Evolutionary conservation across 257 asterid genomes (phyloP).

Genomic region (Jasminum sambac): DNA sequence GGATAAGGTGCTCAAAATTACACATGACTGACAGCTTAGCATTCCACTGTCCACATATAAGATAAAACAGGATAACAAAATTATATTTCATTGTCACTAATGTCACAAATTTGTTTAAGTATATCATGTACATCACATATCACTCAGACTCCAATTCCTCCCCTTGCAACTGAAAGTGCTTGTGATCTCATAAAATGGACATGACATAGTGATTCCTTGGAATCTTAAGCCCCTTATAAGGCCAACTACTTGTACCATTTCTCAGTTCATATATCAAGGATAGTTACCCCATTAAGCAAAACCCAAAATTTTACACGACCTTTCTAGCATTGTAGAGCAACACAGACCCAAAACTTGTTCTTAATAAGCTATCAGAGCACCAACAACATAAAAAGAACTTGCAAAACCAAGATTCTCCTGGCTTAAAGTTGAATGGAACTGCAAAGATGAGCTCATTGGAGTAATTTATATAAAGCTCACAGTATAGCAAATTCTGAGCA

Average conservation of each 20-base stretch:
- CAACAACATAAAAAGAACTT: not conserved
- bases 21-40: not conserved
- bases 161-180: not conserved
- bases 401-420: not conserved
- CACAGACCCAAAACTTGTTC: not conserved
- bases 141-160: not conserved
- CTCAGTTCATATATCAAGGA: not conserved
- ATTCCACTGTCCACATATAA: not conserved
- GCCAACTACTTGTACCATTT: not conserved
- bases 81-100: not conserved
- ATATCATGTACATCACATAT: not conserved
- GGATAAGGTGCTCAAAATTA: slow-evolving; percentile 16
- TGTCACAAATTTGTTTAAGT: not conserved
- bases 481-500: not conserved
- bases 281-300: not conserved
- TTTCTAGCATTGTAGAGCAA: not conserved
- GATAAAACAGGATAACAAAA: not conserved
- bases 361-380: not conserved
- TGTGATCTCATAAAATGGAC: not conserved
- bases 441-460: no score
- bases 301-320: not conserved
- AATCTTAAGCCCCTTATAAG: not conserved
- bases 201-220: not conserved
- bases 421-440: no score
- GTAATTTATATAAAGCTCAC: no score